Base-by-base conservation (phyloP, 495 filamentous ascomycete species). In the Xylaria cubensis region DNA sequence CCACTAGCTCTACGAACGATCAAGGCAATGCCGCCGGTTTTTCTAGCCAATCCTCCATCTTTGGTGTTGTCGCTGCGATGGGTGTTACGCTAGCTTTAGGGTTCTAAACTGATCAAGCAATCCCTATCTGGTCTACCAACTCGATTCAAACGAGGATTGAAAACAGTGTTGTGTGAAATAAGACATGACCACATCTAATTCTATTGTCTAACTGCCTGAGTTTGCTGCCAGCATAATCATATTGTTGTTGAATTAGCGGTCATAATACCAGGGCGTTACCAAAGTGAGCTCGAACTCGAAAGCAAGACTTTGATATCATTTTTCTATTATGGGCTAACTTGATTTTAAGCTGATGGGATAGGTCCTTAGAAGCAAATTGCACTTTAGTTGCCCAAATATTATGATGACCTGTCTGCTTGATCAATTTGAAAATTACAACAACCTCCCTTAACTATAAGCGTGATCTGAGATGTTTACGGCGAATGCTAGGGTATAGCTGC, bases 11-110 rank as follows among this genome's bases (percentile, higher is more conserved):
- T 39, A 26, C 63, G 4, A 32, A 63, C 42, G 55, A 68, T 7
- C 1, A 44, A 4, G 64, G 41, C 19, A 73, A 36, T 51, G 64
- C 64, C 36, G 71, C 64, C 34, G 34, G 70, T 32, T 29, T 68
- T 41, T 36, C 63, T 15, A 67, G 69, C 53, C 64, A 74, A 24
- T 69, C 77, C 42, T 76, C 77, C 5, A 51, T 78, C 32, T 71
- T 79, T 12, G 76, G 72, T 7, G 74, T 76, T 26, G 64, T 76
- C 6, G 73, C 69, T 19, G 74, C 76, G 19, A 72, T 78, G 55
- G 69, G 64, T 53, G 74, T 69, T 15, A 70, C 76, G 34, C 71
- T 78, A 15, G 67, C 68, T 48, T 73, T 78, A 3, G 73, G 77
- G 51, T 75, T 75, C 66, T 79, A 72, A 73, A 70, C 12, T 15